phyloP scores from a whole-genome alignment of 768 basidiomycete genomes.

The Mycena galopus region DNA sequence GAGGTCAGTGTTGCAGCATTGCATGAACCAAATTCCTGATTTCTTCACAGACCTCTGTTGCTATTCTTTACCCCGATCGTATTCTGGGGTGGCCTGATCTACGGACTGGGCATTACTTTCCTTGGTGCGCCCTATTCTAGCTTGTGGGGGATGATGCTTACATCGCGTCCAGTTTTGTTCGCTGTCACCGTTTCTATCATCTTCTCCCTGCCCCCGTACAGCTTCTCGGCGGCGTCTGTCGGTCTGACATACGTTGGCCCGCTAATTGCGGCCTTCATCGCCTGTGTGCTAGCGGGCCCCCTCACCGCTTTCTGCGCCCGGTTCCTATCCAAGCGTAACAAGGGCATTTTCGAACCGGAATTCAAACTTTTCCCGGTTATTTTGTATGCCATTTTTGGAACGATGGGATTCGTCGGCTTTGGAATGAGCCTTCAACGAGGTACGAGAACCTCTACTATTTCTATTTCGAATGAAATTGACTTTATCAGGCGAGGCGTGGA shows the following conservation, averaged over 20 bases:
- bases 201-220: constrained; percentile 24
- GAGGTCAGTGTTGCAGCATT: neutral
- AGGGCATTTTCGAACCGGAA: constrained; percentile 30
- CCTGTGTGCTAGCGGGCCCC: constrained; percentile 14
- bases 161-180: constrained; percentile 11
- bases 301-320: constrained; percentile 21
- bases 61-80: constrained; percentile 30
- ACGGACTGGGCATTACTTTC: constrained; percentile 17
- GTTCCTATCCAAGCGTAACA: constrained; percentile 21
- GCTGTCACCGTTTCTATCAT: constrained; percentile 28
- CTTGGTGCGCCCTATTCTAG: neutral
- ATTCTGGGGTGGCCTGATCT: constrained; percentile 21
- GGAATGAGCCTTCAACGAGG: constrained; percentile 22
- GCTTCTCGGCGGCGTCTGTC: constrained; percentile 11
- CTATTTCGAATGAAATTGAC: no score
- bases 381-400: constrained; percentile 23
- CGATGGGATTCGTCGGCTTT: constrained; percentile 28
- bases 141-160: neutral
- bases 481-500: constrained; percentile 15
- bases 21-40: neutral
- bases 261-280: constrained; percentile 19
- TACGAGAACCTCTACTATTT: neutral
- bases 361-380: constrained; percentile 27
- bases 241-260: constrained; percentile 24
- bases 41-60: constrained; percentile 9